Conservation (phyloP, 257 asterid genomes). For the Oldenlandia corymbosa region DNA sequence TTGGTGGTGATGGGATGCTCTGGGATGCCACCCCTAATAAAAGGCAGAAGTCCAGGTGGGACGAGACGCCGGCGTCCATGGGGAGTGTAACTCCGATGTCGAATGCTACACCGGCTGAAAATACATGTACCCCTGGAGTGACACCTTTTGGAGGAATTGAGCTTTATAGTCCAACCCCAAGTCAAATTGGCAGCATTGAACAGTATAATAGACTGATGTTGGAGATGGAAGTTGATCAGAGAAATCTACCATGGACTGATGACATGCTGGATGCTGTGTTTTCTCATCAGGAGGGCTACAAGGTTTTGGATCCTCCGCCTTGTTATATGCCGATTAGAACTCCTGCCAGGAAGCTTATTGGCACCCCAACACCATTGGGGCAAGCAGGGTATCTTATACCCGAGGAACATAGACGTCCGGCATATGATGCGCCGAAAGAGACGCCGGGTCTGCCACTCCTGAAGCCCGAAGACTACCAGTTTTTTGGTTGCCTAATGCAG, state of each 20-base stretch:
- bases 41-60: conserved; percentile 97
- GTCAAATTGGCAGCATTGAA: conserved; percentile 72
- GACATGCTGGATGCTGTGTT: conserved; percentile 84
- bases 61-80: conserved; percentile 91
- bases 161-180: conserved; percentile 83
- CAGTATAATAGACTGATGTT: conserved; percentile 77
- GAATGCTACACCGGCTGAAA: conserved; percentile 87
- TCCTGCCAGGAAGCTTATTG: conserved; percentile 90
- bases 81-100: conserved; percentile 82
- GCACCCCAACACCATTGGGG: conserved; percentile 83
- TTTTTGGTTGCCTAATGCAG: conserved; percentile 63
- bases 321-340: conserved; percentile 86
- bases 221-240: conserved; percentile 90
- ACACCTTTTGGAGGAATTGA: conserved; percentile 78
- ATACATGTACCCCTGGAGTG: conserved; percentile 77
- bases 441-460: conserved; percentile 79
- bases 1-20: conserved; percentile 89
- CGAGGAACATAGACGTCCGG: conserved; percentile 76
- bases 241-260: conserved; percentile 75
- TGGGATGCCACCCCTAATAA: conserved; percentile 92
- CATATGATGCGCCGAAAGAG: conserved; percentile 79
- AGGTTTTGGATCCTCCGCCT: conserved; percentile 78
- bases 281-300: conserved; percentile 85
- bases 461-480: conserved; percentile 89
- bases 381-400: conserved; percentile 72